Evolutionary conservation across 345 rosid species (phyloP), one percentile per base, ranked within the genome.

Genomic region (Acer negundo): DNA sequence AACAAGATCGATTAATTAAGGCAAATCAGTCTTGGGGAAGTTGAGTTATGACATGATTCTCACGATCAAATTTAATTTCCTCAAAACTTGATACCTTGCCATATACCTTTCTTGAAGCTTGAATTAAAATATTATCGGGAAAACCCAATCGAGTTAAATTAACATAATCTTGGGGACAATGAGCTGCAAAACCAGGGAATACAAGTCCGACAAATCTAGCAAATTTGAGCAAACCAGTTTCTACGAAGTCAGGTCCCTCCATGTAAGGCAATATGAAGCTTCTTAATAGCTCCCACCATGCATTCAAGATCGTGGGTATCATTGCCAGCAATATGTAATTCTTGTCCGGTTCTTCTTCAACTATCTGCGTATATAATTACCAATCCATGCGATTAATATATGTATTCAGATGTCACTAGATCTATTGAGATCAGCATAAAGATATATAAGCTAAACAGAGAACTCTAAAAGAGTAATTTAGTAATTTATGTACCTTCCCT

Each of bases 201-300:
- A 72, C 15, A 15, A 84, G 40, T 16, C 89, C 89, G 42, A 73
- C 3, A 42, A 79, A 4, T 47, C 91, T 82, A 15, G 70, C 2
- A 10, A 67, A 46, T 17, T 53, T 84, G 71, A 84, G 79, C 9
- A 74, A 31, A 85, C 87, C 79, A 63, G 75, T 67, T 80, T 88
- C 91, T 62, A 58, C 53, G 26, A 80, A 88, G 3, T 88, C 91
- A 6, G 73, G 65, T 24, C 87, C 89, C 69, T 80, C 76, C 59
- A 17, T 69, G 66, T 69, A 72, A 1, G 64, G 78, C 31, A 87
- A 9, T 40, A 82, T 79, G 79, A 85, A 84, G 35, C 87, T 70
- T 35, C 91, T 84, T 28, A 84, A 63, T 6, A 88, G 80, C 86
- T 88, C 89, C 91, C 85, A 84, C 7, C 66, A 44, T 15, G 86